Evolutionary conservation across 441 rosid species (phyloP), one percentile per base, ranked within the genome.

Genomic region (Hura crepitans): DNA sequence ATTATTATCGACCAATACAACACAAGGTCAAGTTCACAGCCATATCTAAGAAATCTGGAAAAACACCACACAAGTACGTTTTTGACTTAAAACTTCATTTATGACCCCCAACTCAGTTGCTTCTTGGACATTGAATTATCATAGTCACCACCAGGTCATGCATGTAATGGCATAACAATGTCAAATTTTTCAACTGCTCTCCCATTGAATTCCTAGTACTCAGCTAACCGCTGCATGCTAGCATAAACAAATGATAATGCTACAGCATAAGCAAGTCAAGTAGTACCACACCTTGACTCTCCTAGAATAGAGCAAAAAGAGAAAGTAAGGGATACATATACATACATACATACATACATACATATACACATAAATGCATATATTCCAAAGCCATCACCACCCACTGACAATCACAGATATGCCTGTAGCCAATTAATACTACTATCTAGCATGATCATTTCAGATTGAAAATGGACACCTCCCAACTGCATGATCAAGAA

Each of bases 151-250:
- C 5, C 33, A 54, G 9, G 50, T 67, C 43, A 3, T 47, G 6
- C 4, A 35, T 10, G 30, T 22, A 25, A 1, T 2, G 25, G 50
- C 7, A 45, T 23, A 39, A 22, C 28, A 20, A 39, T 9, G 28
- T 10, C 12, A 37, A 10, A 53, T 33, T 51, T 28, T 54, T 12
- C 30, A 66, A 30, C 30, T 18, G 57, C 9, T 35, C 17, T 35
- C 20, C 51, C 30, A 7, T 7, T 23, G 46, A 30, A 22, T 25
- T 20, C 20, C 37, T 23, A 31, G 47, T 20, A 49, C 17, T 22
- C 45, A 33, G 45, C 42, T 62, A 63, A 62, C 55, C 11, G 31
- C 72, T 66, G 60, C 20, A 42, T 42, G 46, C 50, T 27, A 47
- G 4, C 22, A 54, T 58, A 47, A 33, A 33, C 42, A 42, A 15